phyloP scores from a whole-genome alignment of 2,329 filamentous ascomycete genomes.

The Trichoderma sp. region DNA sequence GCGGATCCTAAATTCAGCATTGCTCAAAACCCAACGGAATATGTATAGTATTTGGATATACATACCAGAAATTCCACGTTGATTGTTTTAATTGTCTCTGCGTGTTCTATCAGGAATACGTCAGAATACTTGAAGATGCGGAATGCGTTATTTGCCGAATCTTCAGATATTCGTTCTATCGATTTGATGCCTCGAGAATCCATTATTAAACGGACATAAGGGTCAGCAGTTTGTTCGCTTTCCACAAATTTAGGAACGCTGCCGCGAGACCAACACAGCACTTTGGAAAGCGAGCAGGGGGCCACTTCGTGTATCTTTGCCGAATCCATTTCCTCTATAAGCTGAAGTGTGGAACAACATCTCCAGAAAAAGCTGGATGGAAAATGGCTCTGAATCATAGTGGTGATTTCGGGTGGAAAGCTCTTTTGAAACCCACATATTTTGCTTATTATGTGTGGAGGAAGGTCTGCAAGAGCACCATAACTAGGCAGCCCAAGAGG shows the following conservation, averaged over 20 bases:
- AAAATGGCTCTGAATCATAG: not conserved
- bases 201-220: not conserved
- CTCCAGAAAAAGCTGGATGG: not conserved
- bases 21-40: not conserved
- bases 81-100: not conserved
- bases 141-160: not conserved
- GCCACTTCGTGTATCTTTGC: not conserved
- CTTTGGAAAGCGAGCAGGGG: not conserved
- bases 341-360: not conserved
- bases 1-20: not conserved
- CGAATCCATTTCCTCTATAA: not conserved
- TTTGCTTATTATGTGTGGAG: not conserved
- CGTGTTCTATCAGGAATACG: not conserved
- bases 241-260: not conserved
- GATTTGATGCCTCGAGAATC: not conserved
- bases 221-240: not conserved
- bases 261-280: not conserved
- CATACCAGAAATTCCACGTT: not conserved
- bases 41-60: not conserved
- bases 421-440: not conserved
- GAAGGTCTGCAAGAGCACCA: not conserved
- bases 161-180: not conserved
- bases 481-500: not conserved
- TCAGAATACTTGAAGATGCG: rapidly evolving
- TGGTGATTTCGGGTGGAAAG: not conserved